Evolutionary conservation across 2,329 filamentous ascomycete species (phyloP).

Genomic region (Aureobasidium sp.): DNA sequence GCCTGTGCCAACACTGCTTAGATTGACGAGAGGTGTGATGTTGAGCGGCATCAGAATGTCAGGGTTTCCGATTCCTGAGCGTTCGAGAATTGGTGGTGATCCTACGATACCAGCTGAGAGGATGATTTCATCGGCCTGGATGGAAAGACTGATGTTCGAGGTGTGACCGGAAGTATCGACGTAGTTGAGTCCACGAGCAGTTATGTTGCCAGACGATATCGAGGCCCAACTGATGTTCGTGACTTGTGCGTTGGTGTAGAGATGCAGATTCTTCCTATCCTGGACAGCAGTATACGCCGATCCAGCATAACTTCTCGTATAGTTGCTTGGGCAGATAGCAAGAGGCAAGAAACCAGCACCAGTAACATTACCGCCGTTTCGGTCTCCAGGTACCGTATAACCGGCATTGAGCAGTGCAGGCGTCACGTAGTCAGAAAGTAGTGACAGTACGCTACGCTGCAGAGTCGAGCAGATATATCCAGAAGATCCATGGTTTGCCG

Average conservation of each 20-base stretch:
- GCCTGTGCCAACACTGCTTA: constrained; percentile 31
- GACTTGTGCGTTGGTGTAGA: background rate
- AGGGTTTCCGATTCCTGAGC: constrained; percentile 29
- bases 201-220: background rate
- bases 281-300: constrained; percentile 8
- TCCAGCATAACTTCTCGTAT: constrained; percentile 1
- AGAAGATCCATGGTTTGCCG: background rate
- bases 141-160: constrained; percentile 16
- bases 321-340: constrained; percentile 1
- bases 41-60: constrained; percentile 22
- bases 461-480: constrained; percentile 6
- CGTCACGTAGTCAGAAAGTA: background rate
- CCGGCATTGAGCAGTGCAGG: background rate
- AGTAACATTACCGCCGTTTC: background rate
- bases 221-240: background rate
- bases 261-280: background rate
- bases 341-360: constrained; percentile 9
- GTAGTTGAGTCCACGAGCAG: constrained; percentile 1
- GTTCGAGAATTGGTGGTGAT: constrained; percentile 28
- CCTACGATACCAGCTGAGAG: constrained; percentile 28
- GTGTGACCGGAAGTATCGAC: background rate
- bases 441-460: background rate
- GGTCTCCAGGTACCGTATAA: background rate
- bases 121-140: constrained; percentile 29
- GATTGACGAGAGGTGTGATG: constrained; percentile 24